Conservation (phyloP, 2,329 filamentous ascomycete species). For the Elsinoe arachidis region DNA sequence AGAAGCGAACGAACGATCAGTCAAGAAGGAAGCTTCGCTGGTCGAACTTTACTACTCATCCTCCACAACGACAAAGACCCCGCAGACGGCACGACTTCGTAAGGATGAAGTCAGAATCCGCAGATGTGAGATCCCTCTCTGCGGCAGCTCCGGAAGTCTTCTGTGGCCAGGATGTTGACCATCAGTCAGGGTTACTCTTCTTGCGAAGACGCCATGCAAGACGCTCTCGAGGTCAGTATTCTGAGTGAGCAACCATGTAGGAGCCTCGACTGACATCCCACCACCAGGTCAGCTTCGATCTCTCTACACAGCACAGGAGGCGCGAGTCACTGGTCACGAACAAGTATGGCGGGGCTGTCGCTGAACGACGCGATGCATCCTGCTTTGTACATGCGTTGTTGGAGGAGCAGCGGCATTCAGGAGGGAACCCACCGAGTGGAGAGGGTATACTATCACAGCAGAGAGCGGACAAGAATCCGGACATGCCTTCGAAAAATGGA, state of each 20-base stretch:
- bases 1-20: too few relatives aligned
- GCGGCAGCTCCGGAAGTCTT: background rate
- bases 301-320: constrained; percentile 44
- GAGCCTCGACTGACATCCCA: background rate
- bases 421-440: constrained; percentile 15
- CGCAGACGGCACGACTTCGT: background rate
- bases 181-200: constrained; percentile 4
- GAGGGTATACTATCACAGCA: constrained; percentile 27
- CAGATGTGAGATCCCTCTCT: background rate
- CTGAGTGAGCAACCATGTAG: background rate
- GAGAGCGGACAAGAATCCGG: constrained; percentile 36
- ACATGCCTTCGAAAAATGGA: constrained; percentile 25
- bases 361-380: constrained; percentile 38
- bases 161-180: background rate
- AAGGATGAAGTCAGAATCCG: constrained; percentile 5
- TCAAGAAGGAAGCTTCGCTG: background rate
- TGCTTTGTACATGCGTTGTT: constrained; percentile 56
- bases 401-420: constrained; percentile 33
- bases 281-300: constrained; percentile 48
- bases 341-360: constrained; percentile 31
- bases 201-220: constrained; percentile 19
- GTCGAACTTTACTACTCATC: background rate
- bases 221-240: constrained; percentile 33
- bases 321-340: constrained; percentile 51
- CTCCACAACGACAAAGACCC: background rate